Evolutionary conservation across 768 basidiomycete species (phyloP).

Genomic region (Naematelia encephala): DNA sequence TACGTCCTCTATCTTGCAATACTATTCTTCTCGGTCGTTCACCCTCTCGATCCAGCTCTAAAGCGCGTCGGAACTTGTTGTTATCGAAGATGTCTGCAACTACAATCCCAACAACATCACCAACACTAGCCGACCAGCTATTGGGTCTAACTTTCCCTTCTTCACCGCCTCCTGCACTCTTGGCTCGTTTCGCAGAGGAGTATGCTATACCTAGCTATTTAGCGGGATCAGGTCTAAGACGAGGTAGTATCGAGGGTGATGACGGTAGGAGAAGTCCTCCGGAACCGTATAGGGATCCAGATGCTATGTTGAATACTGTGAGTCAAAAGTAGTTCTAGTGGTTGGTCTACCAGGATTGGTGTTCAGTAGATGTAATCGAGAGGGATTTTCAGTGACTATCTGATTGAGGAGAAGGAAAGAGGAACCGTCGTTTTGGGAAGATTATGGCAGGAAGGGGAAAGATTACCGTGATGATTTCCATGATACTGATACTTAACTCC

Average conservation of each 20-base stretch:
- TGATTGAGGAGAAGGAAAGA: no score
- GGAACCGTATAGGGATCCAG: neutral
- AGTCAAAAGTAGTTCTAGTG: neutral
- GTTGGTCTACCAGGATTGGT: neutral
- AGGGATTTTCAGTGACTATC: no score
- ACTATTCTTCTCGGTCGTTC: no score
- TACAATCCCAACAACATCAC: neutral
- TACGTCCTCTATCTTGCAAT: no score
- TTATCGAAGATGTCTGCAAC: neutral
- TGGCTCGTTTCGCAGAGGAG: neutral
- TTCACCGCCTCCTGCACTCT: neutral
- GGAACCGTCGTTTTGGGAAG: neutral
- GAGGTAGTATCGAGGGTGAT: no score
- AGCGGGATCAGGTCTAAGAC: no score
- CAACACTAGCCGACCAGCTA: neutral
- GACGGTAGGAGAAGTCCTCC: neutral
- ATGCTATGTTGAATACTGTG: neutral
- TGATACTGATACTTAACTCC: neutral
- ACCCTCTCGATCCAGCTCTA: no score
- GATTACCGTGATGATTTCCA: neutral
- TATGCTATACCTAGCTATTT: no score
- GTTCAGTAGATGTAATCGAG: no score
- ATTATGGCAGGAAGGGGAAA: neutral
- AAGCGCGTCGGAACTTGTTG: neutral
- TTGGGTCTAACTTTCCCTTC: neutral